Percentiles rank a stretch among this genome's conserved stretches.
Conservation (phyloP, 345 rosid species). For the Raphanus raphanistrum region DNA sequence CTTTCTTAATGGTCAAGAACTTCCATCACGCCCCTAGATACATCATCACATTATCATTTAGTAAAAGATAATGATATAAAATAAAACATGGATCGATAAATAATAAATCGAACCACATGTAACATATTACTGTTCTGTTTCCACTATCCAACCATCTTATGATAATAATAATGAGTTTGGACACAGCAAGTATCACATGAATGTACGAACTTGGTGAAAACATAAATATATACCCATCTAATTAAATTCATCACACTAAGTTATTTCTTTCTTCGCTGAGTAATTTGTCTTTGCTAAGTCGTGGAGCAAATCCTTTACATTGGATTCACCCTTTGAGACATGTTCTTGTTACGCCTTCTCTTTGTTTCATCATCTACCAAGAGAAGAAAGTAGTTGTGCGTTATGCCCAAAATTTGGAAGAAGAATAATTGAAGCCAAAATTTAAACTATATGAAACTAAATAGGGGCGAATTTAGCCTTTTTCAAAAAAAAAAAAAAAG, state of each 20-base stretch:
- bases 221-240: background rate
- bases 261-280: background rate
- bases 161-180: background rate
- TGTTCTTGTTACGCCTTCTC: no score
- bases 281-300: no score
- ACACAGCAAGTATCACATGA: constrained; percentile 6
- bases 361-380: no score
- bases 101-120: constrained; percentile 7
- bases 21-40: constrained; percentile 32
- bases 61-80: no score
- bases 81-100: background rate
- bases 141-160: constrained; percentile 9
- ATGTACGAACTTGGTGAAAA: background rate
- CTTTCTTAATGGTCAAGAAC: constrained; percentile 41
- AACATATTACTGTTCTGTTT: background rate
- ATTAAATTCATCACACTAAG: background rate
- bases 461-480: no score
- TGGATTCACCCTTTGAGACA: no score
- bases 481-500: no score
- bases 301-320: no score
- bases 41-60: background rate
- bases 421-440: background rate
- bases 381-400: no score
- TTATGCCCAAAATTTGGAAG: background rate
- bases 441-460: background rate